phyloP scores from a whole-genome alignment of 2,329 filamentous ascomycete genomes.

The Cladorrhinum sp. region DNA sequence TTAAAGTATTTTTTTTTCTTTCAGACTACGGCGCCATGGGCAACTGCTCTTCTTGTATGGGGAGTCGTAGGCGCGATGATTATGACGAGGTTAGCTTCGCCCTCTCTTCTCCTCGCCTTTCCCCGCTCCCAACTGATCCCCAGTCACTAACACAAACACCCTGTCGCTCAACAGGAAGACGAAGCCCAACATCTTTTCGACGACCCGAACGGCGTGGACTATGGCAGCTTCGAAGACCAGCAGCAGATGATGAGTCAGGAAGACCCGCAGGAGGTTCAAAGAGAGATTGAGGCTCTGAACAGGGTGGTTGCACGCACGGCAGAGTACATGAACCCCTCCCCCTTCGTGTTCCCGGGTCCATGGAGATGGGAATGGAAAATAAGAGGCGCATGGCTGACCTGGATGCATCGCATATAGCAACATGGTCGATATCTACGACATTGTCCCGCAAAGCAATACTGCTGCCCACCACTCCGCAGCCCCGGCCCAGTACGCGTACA shows the following conservation, averaged over 20 bases:
- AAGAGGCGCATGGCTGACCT: conserved; percentile 26
- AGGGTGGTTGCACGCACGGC: conserved; percentile 62
- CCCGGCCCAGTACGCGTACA: conserved; percentile 39
- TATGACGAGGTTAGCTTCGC: conserved; percentile 51
- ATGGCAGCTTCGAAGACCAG: conserved; percentile 59
- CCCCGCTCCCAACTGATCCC: neutral
- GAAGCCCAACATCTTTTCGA: conserved; percentile 59
- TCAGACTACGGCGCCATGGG: conserved; percentile 46
- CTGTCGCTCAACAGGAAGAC: conserved; percentile 45
- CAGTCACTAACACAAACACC: conserved; percentile 4
- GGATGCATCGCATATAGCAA: conserved; percentile 44
- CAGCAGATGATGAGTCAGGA: conserved; percentile 52
- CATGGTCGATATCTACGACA: conserved; percentile 66
- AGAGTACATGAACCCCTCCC: conserved; percentile 45
- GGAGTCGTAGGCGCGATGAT: conserved; percentile 47
- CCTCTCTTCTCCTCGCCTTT: neutral
- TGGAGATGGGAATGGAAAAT: conserved; percentile 1
- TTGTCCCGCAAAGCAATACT: conserved; percentile 50
- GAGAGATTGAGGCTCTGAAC: conserved; percentile 63
- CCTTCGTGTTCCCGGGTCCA: conserved; percentile 7
- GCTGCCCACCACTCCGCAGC: conserved; percentile 30
- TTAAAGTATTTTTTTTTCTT: conserved; percentile 7
- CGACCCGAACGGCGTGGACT: conserved; percentile 56
- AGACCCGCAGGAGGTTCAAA: conserved; percentile 60
- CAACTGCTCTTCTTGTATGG: conserved; percentile 59